Conservation (phyloP, 805 yeast genomes). For the Sugiyamaella smithiae region DNA sequence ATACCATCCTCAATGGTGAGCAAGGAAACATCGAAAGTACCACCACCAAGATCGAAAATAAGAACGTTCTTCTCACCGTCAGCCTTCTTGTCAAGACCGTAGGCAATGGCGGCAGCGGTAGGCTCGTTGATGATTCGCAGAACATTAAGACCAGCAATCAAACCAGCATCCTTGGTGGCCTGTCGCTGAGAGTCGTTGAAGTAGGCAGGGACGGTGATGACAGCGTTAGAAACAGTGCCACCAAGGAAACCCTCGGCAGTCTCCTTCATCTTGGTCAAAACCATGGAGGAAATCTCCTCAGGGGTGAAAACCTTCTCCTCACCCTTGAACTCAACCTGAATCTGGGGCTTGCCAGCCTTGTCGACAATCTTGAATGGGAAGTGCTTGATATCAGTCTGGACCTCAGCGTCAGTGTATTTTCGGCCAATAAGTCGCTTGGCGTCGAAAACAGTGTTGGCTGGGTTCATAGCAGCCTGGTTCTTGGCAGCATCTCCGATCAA, state of each 20-base stretch:
- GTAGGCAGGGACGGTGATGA: conserved; percentile 95
- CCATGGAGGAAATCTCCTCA: conserved; percentile 93
- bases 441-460: conserved; percentile 88
- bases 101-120: conserved; percentile 98
- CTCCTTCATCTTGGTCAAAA: conserved; percentile 87
- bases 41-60: conserved; percentile 97
- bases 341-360: conserved; percentile 80
- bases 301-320: conserved; percentile 86
- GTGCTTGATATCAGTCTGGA: conserved; percentile 76
- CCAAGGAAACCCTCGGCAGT: conserved; percentile 91
- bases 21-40: conserved; percentile 96
- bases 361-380: conserved; percentile 82
- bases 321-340: conserved; percentile 85
- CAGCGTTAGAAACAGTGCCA: conserved; percentile 81
- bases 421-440: conserved; percentile 93
- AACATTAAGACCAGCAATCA: conserved; percentile 92
- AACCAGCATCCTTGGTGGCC: conserved; percentile 97
- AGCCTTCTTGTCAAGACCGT: conserved; percentile 73
- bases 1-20: conserved; percentile 93
- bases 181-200: conserved; percentile 98
- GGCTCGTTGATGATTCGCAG: conserved; percentile 96
- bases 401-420: conserved; percentile 75
- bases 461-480: conserved; percentile 98
- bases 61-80: conserved; percentile 83
- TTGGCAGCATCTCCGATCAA: conserved; percentile 97